phyloP scores from a whole-genome alignment of 768 basidiomycete genomes.

The Naganishia vishniacii region DNA sequence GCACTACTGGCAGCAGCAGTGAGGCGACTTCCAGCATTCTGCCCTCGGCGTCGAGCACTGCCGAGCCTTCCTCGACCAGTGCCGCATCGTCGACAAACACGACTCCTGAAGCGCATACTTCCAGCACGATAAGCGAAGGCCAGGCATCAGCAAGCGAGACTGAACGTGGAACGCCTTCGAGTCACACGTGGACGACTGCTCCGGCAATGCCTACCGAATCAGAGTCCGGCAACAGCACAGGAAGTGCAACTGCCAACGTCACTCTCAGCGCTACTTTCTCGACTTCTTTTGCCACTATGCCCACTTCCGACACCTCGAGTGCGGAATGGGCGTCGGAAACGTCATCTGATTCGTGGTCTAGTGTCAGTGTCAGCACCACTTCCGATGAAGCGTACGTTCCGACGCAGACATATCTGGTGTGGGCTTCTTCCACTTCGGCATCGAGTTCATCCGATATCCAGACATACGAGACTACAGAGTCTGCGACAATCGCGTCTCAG shows the following conservation, averaged over 20 bases:
- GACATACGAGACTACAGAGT: constrained; percentile 38
- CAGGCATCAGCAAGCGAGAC: background rate
- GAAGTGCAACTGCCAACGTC: background rate
- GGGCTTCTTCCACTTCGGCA: constrained; percentile 7
- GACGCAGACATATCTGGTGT: constrained; percentile 19
- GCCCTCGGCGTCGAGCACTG: background rate
- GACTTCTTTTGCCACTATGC: background rate
- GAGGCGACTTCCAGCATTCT: background rate
- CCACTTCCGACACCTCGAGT: constrained; percentile 7
- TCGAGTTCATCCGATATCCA: constrained; percentile 14
- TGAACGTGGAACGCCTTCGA: background rate
- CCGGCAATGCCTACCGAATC: background rate
- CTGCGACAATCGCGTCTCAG: constrained; percentile 13
- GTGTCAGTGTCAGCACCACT: background rate
- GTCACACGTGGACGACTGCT: background rate
- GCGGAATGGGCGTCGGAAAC: constrained; percentile 7
- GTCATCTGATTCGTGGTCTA: background rate
- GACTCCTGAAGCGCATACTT: background rate
- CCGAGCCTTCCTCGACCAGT: background rate
- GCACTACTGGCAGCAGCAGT: background rate
- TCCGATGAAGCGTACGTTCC: constrained; percentile 21
- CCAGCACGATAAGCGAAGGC: background rate
- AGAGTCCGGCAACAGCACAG: background rate
- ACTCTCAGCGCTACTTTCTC: background rate
- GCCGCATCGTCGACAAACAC: background rate